Conservation (phyloP, 2,329 filamentous ascomycete genomes). For the Achaetomium macrosporum region DNA sequence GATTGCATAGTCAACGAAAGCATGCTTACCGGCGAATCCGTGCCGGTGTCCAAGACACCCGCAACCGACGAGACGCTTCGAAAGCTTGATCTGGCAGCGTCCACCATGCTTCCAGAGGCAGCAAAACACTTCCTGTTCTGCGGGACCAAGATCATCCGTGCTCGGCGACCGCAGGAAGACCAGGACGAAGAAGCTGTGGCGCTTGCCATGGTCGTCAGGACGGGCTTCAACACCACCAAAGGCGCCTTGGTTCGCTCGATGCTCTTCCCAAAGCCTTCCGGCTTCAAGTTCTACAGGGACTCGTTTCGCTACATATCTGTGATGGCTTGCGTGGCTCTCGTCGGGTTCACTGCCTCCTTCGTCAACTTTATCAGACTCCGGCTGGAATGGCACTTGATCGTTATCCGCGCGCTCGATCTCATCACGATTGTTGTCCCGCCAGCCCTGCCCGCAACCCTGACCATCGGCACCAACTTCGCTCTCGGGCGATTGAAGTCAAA, state of each 20-base stretch:
- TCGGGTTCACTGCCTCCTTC: slow-evolving; percentile 88
- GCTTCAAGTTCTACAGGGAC: slow-evolving; percentile 97
- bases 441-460: slow-evolving; percentile 87
- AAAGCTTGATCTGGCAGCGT: slow-evolving; percentile 69
- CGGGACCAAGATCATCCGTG: slow-evolving; percentile 91
- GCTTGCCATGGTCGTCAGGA: slow-evolving; percentile 85
- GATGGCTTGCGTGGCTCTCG: slow-evolving; percentile 77
- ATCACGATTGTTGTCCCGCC: slow-evolving; percentile 98
- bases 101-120: slow-evolving; percentile 74
- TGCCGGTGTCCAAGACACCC: slow-evolving; percentile 89
- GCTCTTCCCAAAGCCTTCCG: slow-evolving; percentile 96
- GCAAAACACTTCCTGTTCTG: slow-evolving; percentile 89
- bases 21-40: slow-evolving; percentile 96
- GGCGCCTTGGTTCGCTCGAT: slow-evolving; percentile 93
- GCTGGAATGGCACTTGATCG: slow-evolving; percentile 81
- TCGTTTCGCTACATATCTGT: slow-evolving; percentile 97
- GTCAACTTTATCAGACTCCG: slow-evolving; percentile 85
- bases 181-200: slow-evolving; percentile 83
- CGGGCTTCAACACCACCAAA: slow-evolving; percentile 96
- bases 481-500: slow-evolving; percentile 78
- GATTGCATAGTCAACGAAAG: slow-evolving; percentile 99
- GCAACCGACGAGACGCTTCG: slow-evolving; percentile 74
- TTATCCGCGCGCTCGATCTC: slow-evolving; percentile 85
- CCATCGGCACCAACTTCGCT: slow-evolving; percentile 95
- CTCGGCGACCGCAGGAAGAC: slow-evolving; percentile 79